Evolutionary conservation across 75 land plant genomes (phyloP).

Genomic region (Pinus tabuliformis): DNA sequence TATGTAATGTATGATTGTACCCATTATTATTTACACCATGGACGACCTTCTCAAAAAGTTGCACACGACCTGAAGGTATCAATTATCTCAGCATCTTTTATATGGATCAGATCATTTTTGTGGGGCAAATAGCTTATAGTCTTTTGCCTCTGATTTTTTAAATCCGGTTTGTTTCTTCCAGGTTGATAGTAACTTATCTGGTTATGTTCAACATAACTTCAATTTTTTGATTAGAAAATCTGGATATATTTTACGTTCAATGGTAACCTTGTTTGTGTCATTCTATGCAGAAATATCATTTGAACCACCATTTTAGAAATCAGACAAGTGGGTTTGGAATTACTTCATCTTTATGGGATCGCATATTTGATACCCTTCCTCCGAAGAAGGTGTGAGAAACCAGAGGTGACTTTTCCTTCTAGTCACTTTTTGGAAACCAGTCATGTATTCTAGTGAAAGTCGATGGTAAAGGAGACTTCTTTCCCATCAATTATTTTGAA

Average conservation of each 20-base stretch:
- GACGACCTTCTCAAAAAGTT: slow-evolving; percentile 47
- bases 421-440: background rate
- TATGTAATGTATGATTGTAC: slow-evolving; percentile 91
- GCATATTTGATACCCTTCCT: slow-evolving; percentile 85
- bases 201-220: background rate
- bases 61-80: slow-evolving; percentile 70
- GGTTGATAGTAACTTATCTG: too few relatives aligned
- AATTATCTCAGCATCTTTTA: background rate
- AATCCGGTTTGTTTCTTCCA: background rate
- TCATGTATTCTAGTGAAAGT: background rate
- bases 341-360: slow-evolving; percentile 91
- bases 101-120: background rate
- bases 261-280: background rate
- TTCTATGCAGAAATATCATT: slow-evolving; percentile 77
- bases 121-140: background rate
- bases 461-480: background rate
- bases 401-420: background rate
- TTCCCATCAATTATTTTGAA: background rate
- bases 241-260: background rate
- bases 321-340: slow-evolving; percentile 84
- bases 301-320: slow-evolving; percentile 91
- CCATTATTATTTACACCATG: slow-evolving; percentile 96
- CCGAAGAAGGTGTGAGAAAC: slow-evolving; percentile 22
- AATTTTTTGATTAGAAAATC: background rate
- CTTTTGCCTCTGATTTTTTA: background rate